These are phyloP conservation scores for Sporisorium iseilematis-ciliati DNA, from an alignment of 1,284 basidiomycete genomes.

Conservation along the genomic window DNA sequence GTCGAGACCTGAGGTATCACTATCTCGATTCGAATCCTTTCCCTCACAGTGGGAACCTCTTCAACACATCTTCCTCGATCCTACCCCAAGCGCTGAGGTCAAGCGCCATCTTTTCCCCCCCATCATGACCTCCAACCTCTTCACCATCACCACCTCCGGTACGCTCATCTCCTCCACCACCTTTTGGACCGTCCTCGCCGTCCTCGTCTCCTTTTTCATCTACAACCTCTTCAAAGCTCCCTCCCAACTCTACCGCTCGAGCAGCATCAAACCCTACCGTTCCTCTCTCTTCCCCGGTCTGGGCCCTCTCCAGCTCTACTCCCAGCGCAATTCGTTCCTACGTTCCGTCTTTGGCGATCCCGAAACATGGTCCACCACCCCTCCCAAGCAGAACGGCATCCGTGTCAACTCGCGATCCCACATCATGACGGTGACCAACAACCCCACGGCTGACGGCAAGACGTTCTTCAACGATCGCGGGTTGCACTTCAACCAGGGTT, in stretches of 20 bases:
- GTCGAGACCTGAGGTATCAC: too few species aligned
- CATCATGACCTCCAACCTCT: conserved; percentile 24
- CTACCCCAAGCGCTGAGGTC: background rate
- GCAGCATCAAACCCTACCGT: conserved; percentile 30
- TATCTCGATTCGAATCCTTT: background rate
- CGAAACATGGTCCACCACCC: conserved; percentile 26
- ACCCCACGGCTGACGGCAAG: conserved; percentile 35
- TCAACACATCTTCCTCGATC: background rate
- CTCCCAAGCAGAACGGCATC: conserved; percentile 26
- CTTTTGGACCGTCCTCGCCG: conserved; percentile 33
- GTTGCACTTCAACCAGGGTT: conserved; percentile 44
- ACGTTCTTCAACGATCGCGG: conserved; percentile 55
- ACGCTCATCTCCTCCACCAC: conserved; percentile 38
- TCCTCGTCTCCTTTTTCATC: conserved; percentile 20
- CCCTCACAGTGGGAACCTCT: background rate
- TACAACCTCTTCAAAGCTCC: conserved; percentile 40
- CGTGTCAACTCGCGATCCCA: conserved; percentile 39
- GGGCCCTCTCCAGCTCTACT: conserved; percentile 42
- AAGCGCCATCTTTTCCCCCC: too few species aligned
- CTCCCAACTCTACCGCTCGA: conserved; percentile 20
- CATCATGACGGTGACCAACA: conserved; percentile 46
- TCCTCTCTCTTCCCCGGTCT: conserved; percentile 30
- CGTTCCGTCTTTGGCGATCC: conserved; percentile 48
- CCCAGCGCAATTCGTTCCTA: conserved; percentile 44
- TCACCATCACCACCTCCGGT: conserved; percentile 24